Percentiles rank a stretch among this genome's conserved stretches.
Conservation (phyloP, 106 monocot species). For the Cymbidium sinense region DNA sequence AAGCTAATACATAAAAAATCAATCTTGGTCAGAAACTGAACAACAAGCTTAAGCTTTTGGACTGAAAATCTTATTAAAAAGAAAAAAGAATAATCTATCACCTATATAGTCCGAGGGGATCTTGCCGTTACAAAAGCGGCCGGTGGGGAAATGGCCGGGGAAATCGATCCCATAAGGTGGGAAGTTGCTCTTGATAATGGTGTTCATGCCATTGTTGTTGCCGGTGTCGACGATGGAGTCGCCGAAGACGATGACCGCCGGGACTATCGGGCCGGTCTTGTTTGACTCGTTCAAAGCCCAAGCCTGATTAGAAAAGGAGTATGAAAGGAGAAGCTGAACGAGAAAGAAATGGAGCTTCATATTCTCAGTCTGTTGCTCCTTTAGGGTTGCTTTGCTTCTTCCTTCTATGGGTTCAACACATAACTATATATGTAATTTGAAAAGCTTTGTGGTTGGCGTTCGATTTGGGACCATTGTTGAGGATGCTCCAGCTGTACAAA, state of each 20-base stretch:
- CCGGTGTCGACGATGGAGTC: conserved; percentile 58
- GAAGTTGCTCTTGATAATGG: conserved; percentile 27
- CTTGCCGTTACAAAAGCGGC: conserved; percentile 48
- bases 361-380: background rate
- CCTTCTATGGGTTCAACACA: background rate
- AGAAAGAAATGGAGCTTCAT: background rate
- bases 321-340: background rate
- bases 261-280: background rate
- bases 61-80: background rate
- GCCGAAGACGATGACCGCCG: conserved; percentile 50
- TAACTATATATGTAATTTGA: no score
- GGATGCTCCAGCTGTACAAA: no score
- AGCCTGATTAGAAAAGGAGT: background rate
- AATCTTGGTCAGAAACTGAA: background rate
- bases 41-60: background rate
- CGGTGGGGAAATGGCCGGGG: conserved; percentile 27
- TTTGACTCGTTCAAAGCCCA: background rate
- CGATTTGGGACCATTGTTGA: no score
- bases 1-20: background rate
- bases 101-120: conserved; percentile 46
- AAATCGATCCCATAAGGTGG: conserved; percentile 53
- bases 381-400: background rate
- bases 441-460: no score
- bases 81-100: conserved; percentile 1
- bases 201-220: conserved; percentile 45